phyloP scores from a whole-genome alignment of 371 early-diverging fungal species.

The Mycotypha africana region DNA sequence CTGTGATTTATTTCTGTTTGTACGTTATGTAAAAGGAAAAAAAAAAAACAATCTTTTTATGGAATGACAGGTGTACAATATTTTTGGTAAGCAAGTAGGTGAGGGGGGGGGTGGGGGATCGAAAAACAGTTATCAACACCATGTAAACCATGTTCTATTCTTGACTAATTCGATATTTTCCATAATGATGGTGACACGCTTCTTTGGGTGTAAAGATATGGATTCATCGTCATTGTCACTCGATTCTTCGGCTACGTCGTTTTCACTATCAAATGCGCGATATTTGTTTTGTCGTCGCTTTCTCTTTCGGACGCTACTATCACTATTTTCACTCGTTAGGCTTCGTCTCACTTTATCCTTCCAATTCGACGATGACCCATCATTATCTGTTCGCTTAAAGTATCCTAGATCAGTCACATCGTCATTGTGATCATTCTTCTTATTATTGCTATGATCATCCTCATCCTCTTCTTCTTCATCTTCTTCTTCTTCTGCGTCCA shows the following conservation, averaged over 20 bases:
- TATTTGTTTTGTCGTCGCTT: constrained; percentile 4
- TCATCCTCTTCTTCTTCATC: constrained; percentile 1
- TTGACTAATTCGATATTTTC: constrained; percentile 26
- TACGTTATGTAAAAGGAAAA: too few relatives aligned
- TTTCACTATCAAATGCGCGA: constrained; percentile 23
- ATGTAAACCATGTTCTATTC: constrained; percentile 28
- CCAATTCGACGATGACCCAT: too few relatives aligned
- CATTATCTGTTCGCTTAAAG: too few relatives aligned
- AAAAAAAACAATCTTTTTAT: too few relatives aligned
- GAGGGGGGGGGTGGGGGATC: too few relatives aligned
- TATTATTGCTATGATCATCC: background rate
- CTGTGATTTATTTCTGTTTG: too few relatives aligned
- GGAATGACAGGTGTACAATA: too few relatives aligned
- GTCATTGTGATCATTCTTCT: background rate
- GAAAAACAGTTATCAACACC: too few relatives aligned
- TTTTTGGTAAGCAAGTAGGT: too few relatives aligned
- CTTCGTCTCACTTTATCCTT: constrained; percentile 11
- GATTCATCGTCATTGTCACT: constrained; percentile 3
- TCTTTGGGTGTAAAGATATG: background rate
- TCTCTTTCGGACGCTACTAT: constrained; percentile 8
- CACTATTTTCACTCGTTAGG: constrained; percentile 10
- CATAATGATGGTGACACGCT: constrained; percentile 21
- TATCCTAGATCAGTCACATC: too few relatives aligned
- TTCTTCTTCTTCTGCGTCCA: background rate
- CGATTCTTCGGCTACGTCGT: constrained; percentile 9